Evolutionary conservation across 129 eudicot genomes (phyloP).

Genomic region (Deinandra increscens): DNA sequence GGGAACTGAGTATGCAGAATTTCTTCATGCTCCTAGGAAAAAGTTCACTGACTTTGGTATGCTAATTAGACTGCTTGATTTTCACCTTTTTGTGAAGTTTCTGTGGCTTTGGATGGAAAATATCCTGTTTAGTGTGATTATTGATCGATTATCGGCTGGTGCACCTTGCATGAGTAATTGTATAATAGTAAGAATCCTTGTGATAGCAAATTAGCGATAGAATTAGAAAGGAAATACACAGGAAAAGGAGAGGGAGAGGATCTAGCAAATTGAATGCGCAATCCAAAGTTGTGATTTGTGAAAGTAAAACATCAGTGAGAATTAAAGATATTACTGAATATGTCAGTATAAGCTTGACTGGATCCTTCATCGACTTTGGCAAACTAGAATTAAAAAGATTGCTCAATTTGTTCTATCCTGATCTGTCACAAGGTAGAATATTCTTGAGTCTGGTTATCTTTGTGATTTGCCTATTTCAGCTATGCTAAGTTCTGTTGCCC

Average conservation of each 20-base stretch:
- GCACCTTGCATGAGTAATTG: slow-evolving; percentile 17
- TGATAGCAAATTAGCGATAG: neutral
- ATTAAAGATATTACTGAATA: too few species aligned
- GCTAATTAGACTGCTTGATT: slow-evolving; percentile 23
- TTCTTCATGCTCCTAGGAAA: slow-evolving; percentile 92
- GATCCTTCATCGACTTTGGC: neutral
- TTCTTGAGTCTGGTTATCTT: neutral
- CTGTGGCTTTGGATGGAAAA: neutral
- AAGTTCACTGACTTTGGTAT: slow-evolving; percentile 86
- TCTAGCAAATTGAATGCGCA: neutral
- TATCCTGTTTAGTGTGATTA: slow-evolving; percentile 2
- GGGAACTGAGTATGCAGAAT: slow-evolving; percentile 83
- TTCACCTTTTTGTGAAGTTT: slow-evolving; percentile 4
- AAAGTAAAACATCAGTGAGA: too few species aligned
- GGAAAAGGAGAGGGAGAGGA: neutral
- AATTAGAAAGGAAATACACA: slow-evolving; percentile 3
- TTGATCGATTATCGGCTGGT: neutral
- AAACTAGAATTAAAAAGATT: neutral
- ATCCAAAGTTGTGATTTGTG: neutral
- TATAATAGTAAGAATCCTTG: neutral
- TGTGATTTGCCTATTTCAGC: slow-evolving; percentile 3
- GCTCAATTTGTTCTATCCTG: slow-evolving; percentile 6
- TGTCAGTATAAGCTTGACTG: neutral
- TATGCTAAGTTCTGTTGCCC: neutral
- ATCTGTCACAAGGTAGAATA: neutral